phyloP scores from a whole-genome alignment of 2,329 filamentous ascomycete species.

The Esteya vermicola region DNA sequence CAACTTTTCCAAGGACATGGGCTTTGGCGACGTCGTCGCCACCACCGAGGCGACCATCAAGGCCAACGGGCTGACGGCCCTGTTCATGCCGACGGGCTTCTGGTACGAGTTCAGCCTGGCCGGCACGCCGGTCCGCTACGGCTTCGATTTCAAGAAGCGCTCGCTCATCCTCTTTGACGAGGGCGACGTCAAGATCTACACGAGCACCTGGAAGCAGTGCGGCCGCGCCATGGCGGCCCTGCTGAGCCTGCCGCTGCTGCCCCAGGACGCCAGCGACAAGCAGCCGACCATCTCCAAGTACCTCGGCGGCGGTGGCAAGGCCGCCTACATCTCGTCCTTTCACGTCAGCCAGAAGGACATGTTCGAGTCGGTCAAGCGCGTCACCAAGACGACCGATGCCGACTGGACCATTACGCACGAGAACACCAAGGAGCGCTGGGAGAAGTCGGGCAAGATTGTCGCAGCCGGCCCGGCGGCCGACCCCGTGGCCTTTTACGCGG shows the following conservation, averaged over 20 bases:
- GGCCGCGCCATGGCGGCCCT: constrained; percentile 23
- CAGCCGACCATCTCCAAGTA: constrained; percentile 6
- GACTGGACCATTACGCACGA: constrained; percentile 47
- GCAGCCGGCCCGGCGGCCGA: constrained; percentile 4
- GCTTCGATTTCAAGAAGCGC: constrained; percentile 14
- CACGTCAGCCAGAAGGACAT: constrained; percentile 48
- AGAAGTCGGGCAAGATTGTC: constrained; percentile 28
- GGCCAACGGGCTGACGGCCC: constrained; percentile 16
- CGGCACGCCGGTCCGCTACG: constrained; percentile 11
- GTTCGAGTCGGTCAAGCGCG: constrained; percentile 44
- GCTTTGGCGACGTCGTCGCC: constrained; percentile 8
- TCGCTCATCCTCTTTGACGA: constrained; percentile 31
- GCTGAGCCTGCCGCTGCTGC: constrained; percentile 23
- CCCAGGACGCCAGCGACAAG: constrained; percentile 1
- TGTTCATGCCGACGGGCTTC: constrained; percentile 27
- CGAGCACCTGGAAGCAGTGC: constrained; percentile 44
- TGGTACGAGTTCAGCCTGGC: constrained; percentile 39
- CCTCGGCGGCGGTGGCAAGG: background rate
- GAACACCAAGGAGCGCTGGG: constrained; percentile 28
- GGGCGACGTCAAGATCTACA: constrained; percentile 40
- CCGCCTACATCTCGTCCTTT: constrained; percentile 41
- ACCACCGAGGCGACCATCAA: constrained; percentile 22
- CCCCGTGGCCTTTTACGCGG: constrained; percentile 18
- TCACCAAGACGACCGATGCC: constrained; percentile 37
- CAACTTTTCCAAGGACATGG: constrained; percentile 10